These are phyloP conservation scores for Bocquillonia castaneifolia DNA, from an alignment of 441 rosid species.

Conservation along the genomic window DNA sequence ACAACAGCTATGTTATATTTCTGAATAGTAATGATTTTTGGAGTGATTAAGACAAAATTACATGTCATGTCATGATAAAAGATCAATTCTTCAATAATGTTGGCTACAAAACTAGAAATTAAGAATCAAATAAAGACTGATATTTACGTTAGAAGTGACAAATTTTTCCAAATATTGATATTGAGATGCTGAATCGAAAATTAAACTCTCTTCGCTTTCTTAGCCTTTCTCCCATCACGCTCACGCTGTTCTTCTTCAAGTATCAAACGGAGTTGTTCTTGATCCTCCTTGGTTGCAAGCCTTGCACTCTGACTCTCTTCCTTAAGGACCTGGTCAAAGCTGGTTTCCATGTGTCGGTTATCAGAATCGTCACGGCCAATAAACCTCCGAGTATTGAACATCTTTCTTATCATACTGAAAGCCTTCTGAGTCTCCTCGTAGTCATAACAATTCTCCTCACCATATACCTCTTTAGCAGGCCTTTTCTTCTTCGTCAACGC, in stretches of 20 bases:
- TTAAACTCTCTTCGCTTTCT: background rate
- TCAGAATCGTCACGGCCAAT: slow-evolving; percentile 22
- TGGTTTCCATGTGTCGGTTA: slow-evolving; percentile 6
- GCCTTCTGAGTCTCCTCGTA: slow-evolving; percentile 6
- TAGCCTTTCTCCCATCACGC: background rate
- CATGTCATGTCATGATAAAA: too few relatives aligned
- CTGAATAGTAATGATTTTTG: background rate
- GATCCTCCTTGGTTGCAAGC: slow-evolving; percentile 19
- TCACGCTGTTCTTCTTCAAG: slow-evolving; percentile 14
- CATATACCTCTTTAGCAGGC: background rate
- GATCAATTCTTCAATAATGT: too few relatives aligned
- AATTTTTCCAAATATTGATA: too few relatives aligned
- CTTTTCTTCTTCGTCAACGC: background rate
- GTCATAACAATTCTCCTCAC: background rate
- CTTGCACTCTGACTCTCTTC: slow-evolving; percentile 22
- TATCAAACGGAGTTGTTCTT: slow-evolving; percentile 11
- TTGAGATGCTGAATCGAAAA: background rate
- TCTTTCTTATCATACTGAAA: slow-evolving; percentile 7
- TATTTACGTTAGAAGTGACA: too few relatives aligned
- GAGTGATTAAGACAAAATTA: too few relatives aligned
- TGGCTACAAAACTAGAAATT: too few relatives aligned
- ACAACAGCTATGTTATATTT: too few relatives aligned
- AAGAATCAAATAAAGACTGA: too few relatives aligned
- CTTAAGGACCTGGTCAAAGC: slow-evolving; percentile 10
- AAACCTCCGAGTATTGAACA: slow-evolving; percentile 21